A percentile compares a stretch with the other conserved stretches of the same genome.
Conservation (phyloP, 352 stramenopile species). For the Achlya hypogyna region DNA sequence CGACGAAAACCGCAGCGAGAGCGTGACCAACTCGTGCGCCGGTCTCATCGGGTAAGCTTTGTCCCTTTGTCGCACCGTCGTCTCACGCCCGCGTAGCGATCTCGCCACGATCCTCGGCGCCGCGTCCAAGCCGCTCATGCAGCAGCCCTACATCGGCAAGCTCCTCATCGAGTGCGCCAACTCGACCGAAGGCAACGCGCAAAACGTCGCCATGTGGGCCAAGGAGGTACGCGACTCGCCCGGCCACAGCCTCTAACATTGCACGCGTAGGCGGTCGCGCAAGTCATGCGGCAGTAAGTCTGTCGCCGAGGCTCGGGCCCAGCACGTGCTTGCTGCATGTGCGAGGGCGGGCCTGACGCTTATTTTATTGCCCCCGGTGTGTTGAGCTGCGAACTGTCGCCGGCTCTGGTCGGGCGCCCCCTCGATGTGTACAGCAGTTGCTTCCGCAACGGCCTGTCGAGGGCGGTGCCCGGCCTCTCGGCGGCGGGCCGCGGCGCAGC, state of each 20-base stretch:
- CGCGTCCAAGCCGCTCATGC: constrained; percentile 46
- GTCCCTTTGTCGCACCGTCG: constrained; percentile 11
- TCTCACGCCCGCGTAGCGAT: constrained; percentile 34
- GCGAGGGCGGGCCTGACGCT: background rate
- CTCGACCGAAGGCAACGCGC: constrained; percentile 50
- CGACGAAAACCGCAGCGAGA: constrained; percentile 79
- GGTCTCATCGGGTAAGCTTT: constrained; percentile 78
- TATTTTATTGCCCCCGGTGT: constrained; percentile 1
- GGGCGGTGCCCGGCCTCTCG: background rate
- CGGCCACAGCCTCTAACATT: background rate
- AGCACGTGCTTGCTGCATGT: background rate
- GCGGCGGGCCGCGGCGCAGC: no score
- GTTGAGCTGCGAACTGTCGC: no score
- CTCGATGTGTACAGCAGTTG: background rate
- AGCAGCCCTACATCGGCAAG: constrained; percentile 62
- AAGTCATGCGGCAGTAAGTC: constrained; percentile 5
- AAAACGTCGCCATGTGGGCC: constrained; percentile 64
- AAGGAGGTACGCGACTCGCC: constrained; percentile 47
- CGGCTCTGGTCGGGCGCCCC: no score
- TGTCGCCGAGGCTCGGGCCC: background rate
- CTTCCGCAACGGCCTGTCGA: background rate
- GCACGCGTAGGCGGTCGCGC: background rate
- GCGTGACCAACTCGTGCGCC: constrained; percentile 87
- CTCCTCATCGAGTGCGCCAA: constrained; percentile 68
- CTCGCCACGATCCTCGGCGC: constrained; percentile 72